Evolutionary conservation across 1,284 basidiomycete genomes (phyloP), one percentile per base, ranked within the genome.

Genomic region (Tremellales sp.): DNA sequence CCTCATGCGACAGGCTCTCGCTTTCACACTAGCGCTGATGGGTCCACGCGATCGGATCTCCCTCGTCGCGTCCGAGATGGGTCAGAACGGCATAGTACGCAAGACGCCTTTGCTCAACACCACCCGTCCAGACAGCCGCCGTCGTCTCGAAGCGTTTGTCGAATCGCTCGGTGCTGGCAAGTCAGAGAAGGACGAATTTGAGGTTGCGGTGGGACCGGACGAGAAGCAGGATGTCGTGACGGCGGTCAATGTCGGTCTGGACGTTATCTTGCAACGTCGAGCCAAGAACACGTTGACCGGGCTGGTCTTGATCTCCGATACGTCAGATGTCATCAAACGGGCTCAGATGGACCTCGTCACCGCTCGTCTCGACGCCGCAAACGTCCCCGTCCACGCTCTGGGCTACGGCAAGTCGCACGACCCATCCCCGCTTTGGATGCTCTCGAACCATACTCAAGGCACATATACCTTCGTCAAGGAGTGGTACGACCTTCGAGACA

Each of bases 261-360:
- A 98, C 68, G 84, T 93, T 24, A 86, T 97, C 15, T 76, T 98
- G 24, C 92, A 96, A 68, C 86, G 94, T 52, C 96, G 94, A 77
- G 77, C 83, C 33, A 87, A 89, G 60, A 97, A 96, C 69, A 83
- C 90, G 0, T 75, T 93, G 13, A 86, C 89, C 0, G 90, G 90
- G 17, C 88, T 98, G 84, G 76, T 97, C 40, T 80, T 98, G 21
- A 84, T 97, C 59, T 91, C 89, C 70, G 94, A 98, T 67, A 85
- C 89, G 1, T 79, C 86, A 4, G 92, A 97, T 64, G 85, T 83
- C 56, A 89, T 92, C 11, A 83, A 89, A 43, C 84, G 91, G n/a
- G 88, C 89, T n/a, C 91, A 97, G 74, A 97, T 98, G 90, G 92
- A 97, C 65, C 81, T 98, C 17, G 90, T 97, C 25, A 85, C 96